A percentile compares a stretch with the other conserved stretches of the same genome.
These are phyloP conservation scores for Otatea glauca DNA, from an alignment of 176 grass and related monocot species.

Conservation along the genomic window DNA sequence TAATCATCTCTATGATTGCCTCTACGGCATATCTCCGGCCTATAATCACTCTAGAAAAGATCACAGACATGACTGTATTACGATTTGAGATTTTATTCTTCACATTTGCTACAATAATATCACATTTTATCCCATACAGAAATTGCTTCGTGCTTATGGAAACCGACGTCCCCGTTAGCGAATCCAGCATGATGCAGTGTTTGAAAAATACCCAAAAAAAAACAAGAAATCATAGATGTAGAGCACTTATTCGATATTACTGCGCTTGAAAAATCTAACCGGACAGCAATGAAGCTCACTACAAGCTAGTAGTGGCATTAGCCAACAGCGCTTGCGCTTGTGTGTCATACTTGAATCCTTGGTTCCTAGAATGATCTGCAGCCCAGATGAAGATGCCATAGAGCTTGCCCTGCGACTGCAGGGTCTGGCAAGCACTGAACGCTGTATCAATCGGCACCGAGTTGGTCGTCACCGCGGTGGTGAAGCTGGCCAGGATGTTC, in stretches of 20 bases:
- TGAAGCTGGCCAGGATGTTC: slow-evolving; percentile 80
- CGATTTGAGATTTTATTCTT: too few species aligned
- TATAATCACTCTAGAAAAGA: too few species aligned
- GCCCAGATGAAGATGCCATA: slow-evolving; percentile 83
- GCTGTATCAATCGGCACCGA: slow-evolving; percentile 56
- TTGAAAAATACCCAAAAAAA: too few species aligned
- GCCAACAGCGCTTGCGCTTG: slow-evolving; percentile 61
- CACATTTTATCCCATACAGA: too few species aligned
- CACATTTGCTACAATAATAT: too few species aligned
- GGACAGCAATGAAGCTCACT: background rate
- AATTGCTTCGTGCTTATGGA: too few species aligned
- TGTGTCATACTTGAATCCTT: slow-evolving; percentile 73
- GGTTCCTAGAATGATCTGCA: slow-evolving; percentile 57
- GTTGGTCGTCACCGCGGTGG: slow-evolving; percentile 42
- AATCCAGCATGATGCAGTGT: too few species aligned
- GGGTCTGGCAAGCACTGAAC: slow-evolving; percentile 52
- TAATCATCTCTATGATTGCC: too few species aligned
- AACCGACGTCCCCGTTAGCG: too few species aligned
- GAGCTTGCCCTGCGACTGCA: slow-evolving; percentile 66
- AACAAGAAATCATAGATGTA: too few species aligned
- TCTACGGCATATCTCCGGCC: too few species aligned
- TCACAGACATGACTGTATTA: too few species aligned
- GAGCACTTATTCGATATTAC: background rate
- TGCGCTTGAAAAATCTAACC: slow-evolving; percentile 2
- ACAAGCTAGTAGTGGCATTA: slow-evolving; percentile 27